Evolutionary conservation across 2,329 filamentous ascomycete genomes (phyloP), one percentile per base, ranked within the genome.

Genomic region (Alternaria tenuissima): DNA sequence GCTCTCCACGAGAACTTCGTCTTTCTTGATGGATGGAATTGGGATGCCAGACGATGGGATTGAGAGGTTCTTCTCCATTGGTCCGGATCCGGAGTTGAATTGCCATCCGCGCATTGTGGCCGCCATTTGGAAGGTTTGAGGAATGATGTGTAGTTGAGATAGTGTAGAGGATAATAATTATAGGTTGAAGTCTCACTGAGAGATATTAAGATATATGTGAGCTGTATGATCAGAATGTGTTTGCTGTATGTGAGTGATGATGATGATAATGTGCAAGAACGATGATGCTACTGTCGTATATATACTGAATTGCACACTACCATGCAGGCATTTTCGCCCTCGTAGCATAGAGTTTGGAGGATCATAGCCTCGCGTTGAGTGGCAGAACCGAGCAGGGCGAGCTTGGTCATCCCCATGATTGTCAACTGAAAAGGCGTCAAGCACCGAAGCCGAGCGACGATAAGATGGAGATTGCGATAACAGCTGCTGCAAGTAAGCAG

Each of bases 1-100:
- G 12, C 88, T 83, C 59, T 83, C 76, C 46, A 89, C 76, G 18
- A 89, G 80, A 18, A 87, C 70, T 61, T 85, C 79, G 36, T 80
- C 68, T 32, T 69, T 74, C 58, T 65, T 78, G 51, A 67, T 73
- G 16, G 69, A 60, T 4, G 77, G 65, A n/a, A 74, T 64, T 1
- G 84, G 83, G 7, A 81, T 62, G 2, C 82, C 72, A 6, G 81
- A 80, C 11, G 75, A 62, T n/a, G 86, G 78, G 6, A 76, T 70
- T n/a, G 32, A 28, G 22, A 88, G 77, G 63, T 83, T 83, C 28
- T 84, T 82, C 51, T 86, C 83, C 3, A 88, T 75, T 36, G 79
- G 80, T 24, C 77, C 78, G 2, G 72, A 58, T 18, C 55, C 46
- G 3, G 43, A 36, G 11, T 58, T 43, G 36, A 53, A 54, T 16